Evolutionary conservation across 2,329 filamentous ascomycete species (phyloP), one percentile per base, ranked within the genome.

Genomic region (Alternaria sp.): DNA sequence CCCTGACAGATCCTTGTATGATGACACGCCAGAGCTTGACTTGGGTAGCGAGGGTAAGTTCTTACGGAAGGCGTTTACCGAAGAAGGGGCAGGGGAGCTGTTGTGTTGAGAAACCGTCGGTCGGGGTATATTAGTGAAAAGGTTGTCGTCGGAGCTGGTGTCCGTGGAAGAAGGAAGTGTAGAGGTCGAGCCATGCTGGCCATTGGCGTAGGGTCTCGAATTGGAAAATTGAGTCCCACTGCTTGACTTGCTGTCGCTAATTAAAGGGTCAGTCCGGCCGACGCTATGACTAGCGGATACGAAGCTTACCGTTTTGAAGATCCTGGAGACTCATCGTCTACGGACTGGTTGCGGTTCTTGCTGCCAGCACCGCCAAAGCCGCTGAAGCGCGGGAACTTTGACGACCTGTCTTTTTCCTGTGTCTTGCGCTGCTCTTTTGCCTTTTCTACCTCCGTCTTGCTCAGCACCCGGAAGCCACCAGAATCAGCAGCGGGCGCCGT

Each of bases 161-260:
- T 80, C 77, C 38, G 76, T 75, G 12, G 78, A 78, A n/a, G 78
- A 80, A n/a, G 77, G 78, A 38, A 80, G 74, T 14, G 78, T 80
- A 8, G 78, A 79, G 22, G 71, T 76, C 4, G 77, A 79, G 52
- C 76, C 76, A 64, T 72, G 74, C 55, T 72, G 77, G 62, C 69
- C 73, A 61, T 73, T 74, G 57, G 75, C 72, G 64, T 80, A 80
- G 44, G 74, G 73, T 48, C 76, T 71, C 36, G 74, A 73, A 18
- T 69, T 62, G 36, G 71, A 74, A 59, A 71, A 75, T 60, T 78
- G 74, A 45, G 77, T 77, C 41, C 74, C 76, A 67, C 72, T 79
- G 68, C 78, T 80, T n/a, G 76, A 78, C 61, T 79, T 79, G 70
- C 77, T 79, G 61, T 77, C 76, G 60, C 77, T 79, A 71, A 65